Evolutionary conservation across 2,329 filamentous ascomycete species (phyloP).

Genomic region (Blastomyces silverae): DNA sequence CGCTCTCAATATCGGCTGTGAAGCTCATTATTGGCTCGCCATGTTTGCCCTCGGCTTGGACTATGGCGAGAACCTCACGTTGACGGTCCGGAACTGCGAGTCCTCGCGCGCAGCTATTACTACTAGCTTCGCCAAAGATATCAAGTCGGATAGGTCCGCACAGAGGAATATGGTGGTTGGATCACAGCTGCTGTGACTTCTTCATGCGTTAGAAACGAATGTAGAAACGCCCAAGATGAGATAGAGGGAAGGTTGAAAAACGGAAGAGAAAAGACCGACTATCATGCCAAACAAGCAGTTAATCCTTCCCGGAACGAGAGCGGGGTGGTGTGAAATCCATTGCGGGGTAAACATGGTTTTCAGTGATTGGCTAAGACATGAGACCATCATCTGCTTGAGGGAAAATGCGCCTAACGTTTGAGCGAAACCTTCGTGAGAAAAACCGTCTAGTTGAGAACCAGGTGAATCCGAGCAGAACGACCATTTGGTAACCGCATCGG

Average conservation of each 20-base stretch:
- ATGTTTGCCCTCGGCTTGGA: not conserved
- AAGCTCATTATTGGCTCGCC: not conserved
- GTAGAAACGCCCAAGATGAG: not conserved
- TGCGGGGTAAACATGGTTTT: not conserved
- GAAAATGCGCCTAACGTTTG: not conserved
- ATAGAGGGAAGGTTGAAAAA: not conserved
- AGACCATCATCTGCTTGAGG: not conserved
- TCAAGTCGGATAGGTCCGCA: not conserved
- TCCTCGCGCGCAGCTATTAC: not conserved
- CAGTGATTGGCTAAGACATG: not conserved
- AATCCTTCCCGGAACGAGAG: not conserved
- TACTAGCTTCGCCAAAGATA: not conserved
- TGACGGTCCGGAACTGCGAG: not conserved
- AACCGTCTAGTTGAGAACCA: not conserved
- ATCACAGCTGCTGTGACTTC: not conserved
- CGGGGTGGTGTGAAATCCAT: not conserved
- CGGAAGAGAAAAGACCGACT: not conserved
- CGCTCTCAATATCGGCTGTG: not conserved
- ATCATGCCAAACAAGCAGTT: not conserved
- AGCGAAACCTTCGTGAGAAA: not conserved
- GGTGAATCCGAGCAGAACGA: not conserved
- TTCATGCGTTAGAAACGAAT: not conserved
- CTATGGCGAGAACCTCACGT: not conserved
- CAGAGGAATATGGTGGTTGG: not conserved
- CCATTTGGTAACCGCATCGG: not conserved